phyloP scores from a whole-genome alignment of 805 yeast species.

The Metschnikowia hibisci region DNA sequence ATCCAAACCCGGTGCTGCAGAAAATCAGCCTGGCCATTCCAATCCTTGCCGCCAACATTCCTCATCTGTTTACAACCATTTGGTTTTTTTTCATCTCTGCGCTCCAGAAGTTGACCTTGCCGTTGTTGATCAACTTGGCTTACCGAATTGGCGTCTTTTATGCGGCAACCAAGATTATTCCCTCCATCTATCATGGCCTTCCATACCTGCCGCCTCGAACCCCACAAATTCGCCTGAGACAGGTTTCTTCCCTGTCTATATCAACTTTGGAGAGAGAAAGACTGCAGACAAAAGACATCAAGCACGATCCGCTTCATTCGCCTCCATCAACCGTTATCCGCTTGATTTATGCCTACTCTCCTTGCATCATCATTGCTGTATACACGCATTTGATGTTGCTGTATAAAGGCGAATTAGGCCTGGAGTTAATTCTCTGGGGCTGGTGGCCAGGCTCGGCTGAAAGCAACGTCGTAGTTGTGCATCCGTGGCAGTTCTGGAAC shows the following conservation, averaged over 20 bases:
- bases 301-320: background rate
- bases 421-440: slow-evolving; percentile 59
- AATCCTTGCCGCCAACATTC: slow-evolving; percentile 49
- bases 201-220: slow-evolving; percentile 40
- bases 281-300: slow-evolving; percentile 4
- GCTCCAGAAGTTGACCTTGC: slow-evolving; percentile 67
- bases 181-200: slow-evolving; percentile 53
- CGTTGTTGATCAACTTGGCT: slow-evolving; percentile 75
- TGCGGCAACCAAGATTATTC: slow-evolving; percentile 92
- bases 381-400: slow-evolving; percentile 92
- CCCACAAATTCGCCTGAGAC: slow-evolving; percentile 34
- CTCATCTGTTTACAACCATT: slow-evolving; percentile 49
- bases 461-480: slow-evolving; percentile 33
- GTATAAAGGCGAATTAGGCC: slow-evolving; percentile 71
- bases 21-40: slow-evolving; percentile 33
- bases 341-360: slow-evolving; percentile 81
- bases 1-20: slow-evolving; percentile 32
- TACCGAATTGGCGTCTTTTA: slow-evolving; percentile 83
- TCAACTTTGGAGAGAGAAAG: slow-evolving; percentile 10
- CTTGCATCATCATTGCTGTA: slow-evolving; percentile 90
- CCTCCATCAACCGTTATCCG: slow-evolving; percentile 40
- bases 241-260: slow-evolving; percentile 27
- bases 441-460: slow-evolving; percentile 35
- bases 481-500: slow-evolving; percentile 96
- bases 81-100: slow-evolving; percentile 53